Percentiles rank a stretch among this genome's conserved stretches.
These are phyloP conservation scores for Colletotrichum filicis DNA, from an alignment of 2,329 filamentous ascomycete species.

Conservation along the genomic window DNA sequence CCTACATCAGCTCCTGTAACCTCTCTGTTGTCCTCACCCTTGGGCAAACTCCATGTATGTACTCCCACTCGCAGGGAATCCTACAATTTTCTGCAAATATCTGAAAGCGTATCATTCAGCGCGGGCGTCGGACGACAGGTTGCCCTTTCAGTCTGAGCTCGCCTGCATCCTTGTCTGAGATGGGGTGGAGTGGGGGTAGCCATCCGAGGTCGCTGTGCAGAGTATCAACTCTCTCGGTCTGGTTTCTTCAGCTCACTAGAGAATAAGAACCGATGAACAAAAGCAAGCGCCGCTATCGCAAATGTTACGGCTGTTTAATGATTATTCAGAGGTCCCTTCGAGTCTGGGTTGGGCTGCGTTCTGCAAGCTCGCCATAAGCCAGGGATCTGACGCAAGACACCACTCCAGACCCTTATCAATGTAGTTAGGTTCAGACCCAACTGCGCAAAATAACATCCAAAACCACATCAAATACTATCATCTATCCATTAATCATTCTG, in stretches of 20 bases:
- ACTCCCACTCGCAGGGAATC: too few relatives aligned
- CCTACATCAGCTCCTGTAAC: too few relatives aligned
- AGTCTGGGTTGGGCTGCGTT: background rate
- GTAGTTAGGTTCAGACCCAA: background rate
- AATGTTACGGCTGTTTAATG: background rate
- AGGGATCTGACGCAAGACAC: constrained; percentile 20
- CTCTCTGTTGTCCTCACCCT: too few relatives aligned
- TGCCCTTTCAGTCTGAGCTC: background rate
- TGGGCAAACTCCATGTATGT: too few relatives aligned
- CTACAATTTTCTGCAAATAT: too few relatives aligned
- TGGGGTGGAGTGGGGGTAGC: background rate
- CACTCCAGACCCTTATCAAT: background rate
- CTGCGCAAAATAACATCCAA: background rate
- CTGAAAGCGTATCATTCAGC: too few relatives aligned
- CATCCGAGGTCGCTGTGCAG: background rate
- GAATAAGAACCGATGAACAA: too few relatives aligned
- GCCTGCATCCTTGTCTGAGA: background rate
- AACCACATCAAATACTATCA: background rate
- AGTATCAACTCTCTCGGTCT: too few relatives aligned
- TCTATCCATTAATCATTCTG: background rate
- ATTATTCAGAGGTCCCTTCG: background rate
- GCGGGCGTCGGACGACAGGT: too few relatives aligned
- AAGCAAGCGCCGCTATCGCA: background rate
- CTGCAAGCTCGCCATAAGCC: constrained; percentile 8
- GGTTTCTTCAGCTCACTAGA: background rate